Conservation (phyloP, 169 alveolate species). For the Plasmodium billcollinsi region DNA sequence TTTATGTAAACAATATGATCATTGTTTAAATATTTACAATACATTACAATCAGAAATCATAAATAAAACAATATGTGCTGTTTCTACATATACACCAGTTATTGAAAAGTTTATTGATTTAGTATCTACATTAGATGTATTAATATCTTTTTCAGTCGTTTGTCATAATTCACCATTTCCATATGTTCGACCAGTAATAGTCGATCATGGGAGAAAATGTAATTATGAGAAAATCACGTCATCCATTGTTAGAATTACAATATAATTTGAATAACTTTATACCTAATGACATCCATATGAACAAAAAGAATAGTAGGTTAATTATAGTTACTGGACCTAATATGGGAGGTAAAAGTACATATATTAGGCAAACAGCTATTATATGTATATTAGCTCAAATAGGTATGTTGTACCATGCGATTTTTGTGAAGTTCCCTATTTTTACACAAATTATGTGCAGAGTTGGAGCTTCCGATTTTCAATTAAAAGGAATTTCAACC, state of each 20-base stretch:
- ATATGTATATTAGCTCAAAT: slow-evolving; percentile 91
- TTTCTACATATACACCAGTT: slow-evolving; percentile 96
- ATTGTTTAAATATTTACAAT: slow-evolving; percentile 86
- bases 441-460: slow-evolving; percentile 95
- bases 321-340: slow-evolving; percentile 98
- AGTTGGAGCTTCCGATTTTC: slow-evolving; percentile 98
- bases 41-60: slow-evolving; percentile 89
- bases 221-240: slow-evolving; percentile 89
- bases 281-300: slow-evolving; percentile 90
- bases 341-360: slow-evolving; percentile 99
- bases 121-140: slow-evolving; percentile 94
- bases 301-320: slow-evolving; percentile 87
- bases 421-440: slow-evolving; percentile 93
- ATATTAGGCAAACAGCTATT: slow-evolving; percentile 90
- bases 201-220: slow-evolving; percentile 87
- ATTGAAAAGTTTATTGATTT: slow-evolving; percentile 91
- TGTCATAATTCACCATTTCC: slow-evolving; percentile 88
- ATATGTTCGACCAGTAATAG: slow-evolving; percentile 92
- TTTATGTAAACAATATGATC: slow-evolving; percentile 87
- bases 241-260: slow-evolving; percentile 89
- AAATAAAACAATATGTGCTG: slow-evolving; percentile 93
- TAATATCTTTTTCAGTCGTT: slow-evolving; percentile 94
- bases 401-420: slow-evolving; percentile 97
- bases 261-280: slow-evolving; percentile 85
- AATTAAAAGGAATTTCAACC: slow-evolving; percentile 95